These are phyloP conservation scores for Nosema muscidifuracis DNA, from an alignment of 371 early-diverging fungal species.

Conservation along the genomic window DNA sequence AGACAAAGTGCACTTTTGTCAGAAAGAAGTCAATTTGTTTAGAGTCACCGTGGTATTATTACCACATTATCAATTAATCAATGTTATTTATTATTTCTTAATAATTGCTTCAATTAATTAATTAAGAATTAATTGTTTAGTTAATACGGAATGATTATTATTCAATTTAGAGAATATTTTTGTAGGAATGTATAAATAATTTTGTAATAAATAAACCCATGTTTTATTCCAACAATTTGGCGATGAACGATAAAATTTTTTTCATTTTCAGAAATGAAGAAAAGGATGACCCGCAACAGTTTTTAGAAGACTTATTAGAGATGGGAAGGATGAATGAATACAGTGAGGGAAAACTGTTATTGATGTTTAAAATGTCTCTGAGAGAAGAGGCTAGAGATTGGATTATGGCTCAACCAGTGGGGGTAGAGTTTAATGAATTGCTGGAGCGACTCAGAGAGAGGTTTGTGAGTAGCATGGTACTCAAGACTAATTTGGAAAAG, in stretches of 20 bases:
- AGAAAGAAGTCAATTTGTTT: too few species aligned
- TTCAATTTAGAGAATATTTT: too few species aligned
- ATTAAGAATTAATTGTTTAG: too few species aligned
- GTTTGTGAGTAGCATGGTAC: not conserved
- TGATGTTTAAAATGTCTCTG: not conserved
- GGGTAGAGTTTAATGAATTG: not conserved
- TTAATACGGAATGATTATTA: too few species aligned
- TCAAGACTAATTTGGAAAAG: not conserved
- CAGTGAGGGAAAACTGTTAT: not conserved
- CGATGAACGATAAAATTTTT: not conserved
- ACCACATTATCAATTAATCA: too few species aligned
- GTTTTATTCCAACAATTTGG: constrained; percentile 12
- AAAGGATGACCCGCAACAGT: constrained; percentile 1
- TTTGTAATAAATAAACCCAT: not conserved
- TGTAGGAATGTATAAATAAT: too few species aligned
- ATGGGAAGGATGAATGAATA: not conserved
- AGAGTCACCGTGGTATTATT: too few species aligned
- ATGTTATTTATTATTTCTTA: too few species aligned
- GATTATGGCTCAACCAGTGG: not conserved
- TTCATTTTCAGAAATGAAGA: constrained; percentile 13
- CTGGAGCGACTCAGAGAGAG: not conserved
- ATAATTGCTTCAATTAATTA: too few species aligned
- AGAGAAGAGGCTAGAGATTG: not conserved
- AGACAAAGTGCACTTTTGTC: too few species aligned
- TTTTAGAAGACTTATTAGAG: not conserved